These are phyloP conservation scores for Aspergillus kassunensis DNA, from an alignment of 495 filamentous ascomycete species.

Conservation along the genomic window DNA sequence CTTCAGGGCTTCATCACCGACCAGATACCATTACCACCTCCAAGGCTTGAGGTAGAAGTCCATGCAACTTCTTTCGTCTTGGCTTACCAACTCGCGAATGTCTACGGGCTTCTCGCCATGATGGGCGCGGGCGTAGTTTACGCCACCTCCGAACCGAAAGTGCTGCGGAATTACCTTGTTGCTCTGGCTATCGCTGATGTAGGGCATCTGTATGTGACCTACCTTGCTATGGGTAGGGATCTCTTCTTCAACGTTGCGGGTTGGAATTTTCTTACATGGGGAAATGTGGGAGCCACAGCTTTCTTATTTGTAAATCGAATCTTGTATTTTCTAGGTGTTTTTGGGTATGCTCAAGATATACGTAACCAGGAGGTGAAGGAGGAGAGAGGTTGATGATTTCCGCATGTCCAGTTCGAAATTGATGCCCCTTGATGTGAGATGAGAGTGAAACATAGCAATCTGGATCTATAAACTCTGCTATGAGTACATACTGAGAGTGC, in stretches of 20 bases:
- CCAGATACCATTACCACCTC: constrained; percentile 45
- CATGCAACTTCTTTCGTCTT: constrained; percentile 46
- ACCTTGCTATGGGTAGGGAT: constrained; percentile 52
- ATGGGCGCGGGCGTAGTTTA: constrained; percentile 58
- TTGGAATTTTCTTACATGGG: constrained; percentile 72
- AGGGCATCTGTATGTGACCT: constrained; percentile 64
- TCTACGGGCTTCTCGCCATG: constrained; percentile 62
- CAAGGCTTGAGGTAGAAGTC: constrained; percentile 19
- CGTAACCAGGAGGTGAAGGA: constrained; percentile 31
- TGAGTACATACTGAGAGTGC: not conserved
- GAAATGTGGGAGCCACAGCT: constrained; percentile 62
- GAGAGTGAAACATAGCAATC: too few species aligned
- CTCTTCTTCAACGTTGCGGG: constrained; percentile 47
- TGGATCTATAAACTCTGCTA: too few species aligned
- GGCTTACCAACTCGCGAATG: constrained; percentile 62
- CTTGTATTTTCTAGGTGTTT: constrained; percentile 53
- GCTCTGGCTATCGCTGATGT: constrained; percentile 64
- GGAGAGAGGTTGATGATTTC: constrained; percentile 9
- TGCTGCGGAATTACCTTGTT: constrained; percentile 64
- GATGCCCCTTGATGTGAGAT: not conserved
- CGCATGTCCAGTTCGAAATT: not conserved
- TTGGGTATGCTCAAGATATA: constrained; percentile 51
- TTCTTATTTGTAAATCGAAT: constrained; percentile 54
- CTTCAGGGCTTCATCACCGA: constrained; percentile 56
- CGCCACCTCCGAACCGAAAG: constrained; percentile 57